phyloP scores from a whole-genome alignment of 768 basidiomycete species.

The Rubroboletus satanas region DNA sequence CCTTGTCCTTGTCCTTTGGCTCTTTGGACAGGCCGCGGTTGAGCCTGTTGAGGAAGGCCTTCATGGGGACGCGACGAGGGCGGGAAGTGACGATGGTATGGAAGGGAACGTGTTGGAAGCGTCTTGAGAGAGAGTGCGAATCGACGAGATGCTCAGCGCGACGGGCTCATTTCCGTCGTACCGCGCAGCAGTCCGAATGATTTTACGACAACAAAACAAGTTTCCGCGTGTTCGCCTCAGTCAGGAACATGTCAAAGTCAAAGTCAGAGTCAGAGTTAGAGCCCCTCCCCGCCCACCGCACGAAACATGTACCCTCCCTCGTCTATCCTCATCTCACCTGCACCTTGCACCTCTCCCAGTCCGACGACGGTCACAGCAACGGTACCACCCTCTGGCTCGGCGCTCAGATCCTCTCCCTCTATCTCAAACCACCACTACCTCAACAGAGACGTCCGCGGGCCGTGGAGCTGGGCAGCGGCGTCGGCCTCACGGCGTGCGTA shows the following conservation, averaged over 20 bases:
- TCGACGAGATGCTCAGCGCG: slow-evolving; percentile 9
- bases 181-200: neutral
- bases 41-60: slow-evolving; percentile 77
- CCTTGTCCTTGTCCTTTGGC: slow-evolving; percentile 59
- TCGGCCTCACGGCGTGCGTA: slow-evolving; percentile 72
- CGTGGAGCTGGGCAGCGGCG: slow-evolving; percentile 80
- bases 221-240: neutral
- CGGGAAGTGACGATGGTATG: neutral
- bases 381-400: slow-evolving; percentile 86
- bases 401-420: slow-evolving; percentile 69
- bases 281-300: slow-evolving; percentile 51
- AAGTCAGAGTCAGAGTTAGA: neutral
- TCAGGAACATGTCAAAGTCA: neutral
- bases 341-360: slow-evolving; percentile 52
- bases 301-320: slow-evolving; percentile 58
- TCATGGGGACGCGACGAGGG: slow-evolving; percentile 47
- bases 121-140: slow-evolving; percentile 4
- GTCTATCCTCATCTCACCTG: slow-evolving; percentile 36
- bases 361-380: slow-evolving; percentile 59
- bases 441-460: slow-evolving; percentile 36
- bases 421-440: slow-evolving; percentile 29
- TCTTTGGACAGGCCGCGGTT: slow-evolving; percentile 56
- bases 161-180: slow-evolving; percentile 21
- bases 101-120: neutral
- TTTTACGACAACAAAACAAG: neutral